Evolutionary conservation across 108 stramenopile genomes (phyloP), one percentile per base, ranked within the genome.

Genomic region (Mediolabrus comicus): DNA sequence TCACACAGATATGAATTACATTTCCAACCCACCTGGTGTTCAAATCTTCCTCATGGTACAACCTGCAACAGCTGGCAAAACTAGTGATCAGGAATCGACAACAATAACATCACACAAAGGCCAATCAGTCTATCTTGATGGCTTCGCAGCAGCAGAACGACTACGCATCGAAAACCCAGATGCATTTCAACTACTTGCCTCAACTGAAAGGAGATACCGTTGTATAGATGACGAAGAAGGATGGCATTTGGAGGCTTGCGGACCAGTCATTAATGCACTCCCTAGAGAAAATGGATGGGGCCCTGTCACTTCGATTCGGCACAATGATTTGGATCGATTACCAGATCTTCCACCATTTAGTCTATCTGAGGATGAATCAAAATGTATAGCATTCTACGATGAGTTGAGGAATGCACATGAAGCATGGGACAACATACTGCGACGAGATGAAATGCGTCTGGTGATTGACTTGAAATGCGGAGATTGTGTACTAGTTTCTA

Each of bases 1-100:
- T 34, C 92, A 94, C 71, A 94, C 92, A 8, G 92, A 94, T 63
- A 86, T 91, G 85, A 89, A 87, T 3, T 94, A 94, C 77, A 56
- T 79, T 41, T 72, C 69, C 17, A 85, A 82, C 75, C 92, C 92
- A 28, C 90, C 92, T 32, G 92, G 92, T 36, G 78, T 90, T 51
- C 92, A 94, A 67, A 87, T 94, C 26, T 94, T 94, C 60, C 86
- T 89, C 53, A 91, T 94, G 89, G 85, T 86, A 4, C 79, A 80
- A 51, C 92, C 90, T 52, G 90, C 92, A 12, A 26, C 31, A 4
- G 24, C 25, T 27, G 31, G 31, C 27, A 59, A 3, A 12, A 31
- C 43, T 30, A 43, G 56, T 30, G 46, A 29, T 36, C 39, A 46
- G 22, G 57, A 3, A n/a, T 8, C 29, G 16, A 34, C 28, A 55